Evolutionary conservation across 495 filamentous ascomycete genomes (phyloP).

Genomic region (Penicillium lagena): DNA sequence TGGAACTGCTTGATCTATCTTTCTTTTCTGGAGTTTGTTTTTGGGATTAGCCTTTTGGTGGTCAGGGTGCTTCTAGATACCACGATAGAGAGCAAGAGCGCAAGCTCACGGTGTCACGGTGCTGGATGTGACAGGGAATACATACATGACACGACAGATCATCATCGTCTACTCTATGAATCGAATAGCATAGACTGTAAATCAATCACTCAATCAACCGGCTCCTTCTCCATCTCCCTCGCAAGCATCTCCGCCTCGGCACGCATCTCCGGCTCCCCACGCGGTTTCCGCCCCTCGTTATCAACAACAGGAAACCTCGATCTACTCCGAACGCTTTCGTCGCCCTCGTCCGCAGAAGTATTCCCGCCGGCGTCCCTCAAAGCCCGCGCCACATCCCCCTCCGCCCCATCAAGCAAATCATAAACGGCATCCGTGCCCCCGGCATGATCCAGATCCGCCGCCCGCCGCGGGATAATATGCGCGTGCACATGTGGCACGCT

Average conservation of each 20-base stretch:
- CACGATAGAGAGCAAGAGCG: too few relatives aligned
- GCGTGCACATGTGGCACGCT: slow-evolving; percentile 87
- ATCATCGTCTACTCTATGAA: too few relatives aligned
- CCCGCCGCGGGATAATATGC: slow-evolving; percentile 80
- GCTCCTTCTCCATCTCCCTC: slow-evolving; percentile 34
- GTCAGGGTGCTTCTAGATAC: neutral
- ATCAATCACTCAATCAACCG: slow-evolving; percentile 10
- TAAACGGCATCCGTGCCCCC: slow-evolving; percentile 66
- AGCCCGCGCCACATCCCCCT: slow-evolving; percentile 67
- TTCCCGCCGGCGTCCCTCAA: slow-evolving; percentile 13
- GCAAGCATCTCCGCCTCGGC: slow-evolving; percentile 53
- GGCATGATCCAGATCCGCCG: slow-evolving; percentile 43
- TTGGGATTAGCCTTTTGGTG: neutral
- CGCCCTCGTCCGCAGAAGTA: slow-evolving; percentile 1
- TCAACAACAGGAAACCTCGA: slow-evolving; percentile 52
- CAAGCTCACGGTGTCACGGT: too few relatives aligned
- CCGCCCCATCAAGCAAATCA: slow-evolving; percentile 73
- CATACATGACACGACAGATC: too few relatives aligned
- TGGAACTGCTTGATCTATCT: neutral
- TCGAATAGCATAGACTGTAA: too few relatives aligned
- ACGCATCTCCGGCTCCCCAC: slow-evolving; percentile 71
- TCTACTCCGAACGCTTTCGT: slow-evolving; percentile 16
- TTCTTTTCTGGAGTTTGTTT: neutral
- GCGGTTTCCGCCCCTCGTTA: slow-evolving; percentile 61
- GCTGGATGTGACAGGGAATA: too few relatives aligned